Percentiles rank a stretch among this genome's conserved stretches.
Conservation (phyloP, 495 filamentous ascomycete genomes). For the Penicillium canariense region DNA sequence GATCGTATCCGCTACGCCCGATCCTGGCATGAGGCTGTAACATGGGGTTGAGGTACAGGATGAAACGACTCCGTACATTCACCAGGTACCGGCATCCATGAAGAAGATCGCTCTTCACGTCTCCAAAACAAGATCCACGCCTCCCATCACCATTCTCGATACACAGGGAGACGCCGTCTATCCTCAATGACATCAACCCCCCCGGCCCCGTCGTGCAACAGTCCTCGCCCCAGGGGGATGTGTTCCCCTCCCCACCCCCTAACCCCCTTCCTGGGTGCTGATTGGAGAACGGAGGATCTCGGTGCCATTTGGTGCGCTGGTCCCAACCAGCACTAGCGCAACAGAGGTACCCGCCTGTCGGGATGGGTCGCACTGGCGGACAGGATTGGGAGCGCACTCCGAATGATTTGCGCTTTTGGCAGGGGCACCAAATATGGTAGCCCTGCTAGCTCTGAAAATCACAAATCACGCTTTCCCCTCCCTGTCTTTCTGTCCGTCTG, state of each 20-base stretch:
- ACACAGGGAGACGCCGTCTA: no score
- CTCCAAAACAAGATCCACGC: no score
- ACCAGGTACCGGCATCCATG: no score
- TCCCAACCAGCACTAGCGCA: background rate
- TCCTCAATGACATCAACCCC: no score
- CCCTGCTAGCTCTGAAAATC: background rate
- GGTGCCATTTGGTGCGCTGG: constrained; percentile 20
- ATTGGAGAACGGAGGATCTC: constrained; percentile 41
- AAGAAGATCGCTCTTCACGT: no score
- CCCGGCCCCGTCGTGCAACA: background rate
- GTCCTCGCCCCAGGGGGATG: background rate
- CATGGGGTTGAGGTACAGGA: no score
- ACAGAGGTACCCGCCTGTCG: constrained; percentile 9
- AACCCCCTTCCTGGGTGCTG: background rate
- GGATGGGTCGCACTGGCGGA: background rate
- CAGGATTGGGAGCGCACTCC: no score
- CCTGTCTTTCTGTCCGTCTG: background rate
- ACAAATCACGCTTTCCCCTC: no score
- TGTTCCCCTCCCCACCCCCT: constrained; percentile 6
- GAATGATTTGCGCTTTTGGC: background rate
- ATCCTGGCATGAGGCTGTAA: no score
- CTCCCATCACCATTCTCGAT: no score
- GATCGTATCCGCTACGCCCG: background rate
- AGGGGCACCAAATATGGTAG: background rate
- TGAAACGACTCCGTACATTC: no score